phyloP scores from a whole-genome alignment of 345 rosid species.

The Populus ilicifolia region DNA sequence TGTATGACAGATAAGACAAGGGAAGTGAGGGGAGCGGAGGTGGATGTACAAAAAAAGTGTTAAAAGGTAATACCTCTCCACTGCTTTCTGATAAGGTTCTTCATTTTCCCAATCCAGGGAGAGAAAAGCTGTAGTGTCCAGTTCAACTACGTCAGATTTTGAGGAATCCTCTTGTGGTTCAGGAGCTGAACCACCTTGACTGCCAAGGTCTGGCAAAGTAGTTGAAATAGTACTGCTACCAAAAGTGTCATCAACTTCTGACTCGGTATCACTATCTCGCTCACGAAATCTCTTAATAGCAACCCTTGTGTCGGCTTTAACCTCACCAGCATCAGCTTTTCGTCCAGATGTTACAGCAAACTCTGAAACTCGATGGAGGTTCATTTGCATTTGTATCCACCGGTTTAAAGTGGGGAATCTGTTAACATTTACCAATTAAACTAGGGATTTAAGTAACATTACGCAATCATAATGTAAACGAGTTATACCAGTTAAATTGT shows the following conservation, averaged over 20 bases:
- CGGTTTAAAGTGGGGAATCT: conserved; percentile 94
- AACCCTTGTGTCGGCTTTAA: conserved; percentile 51
- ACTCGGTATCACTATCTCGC: conserved; percentile 66
- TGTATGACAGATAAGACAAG: not conserved
- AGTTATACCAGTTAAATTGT: conserved; percentile 7
- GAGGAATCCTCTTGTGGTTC: conserved; percentile 34
- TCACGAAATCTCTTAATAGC: conserved; percentile 76
- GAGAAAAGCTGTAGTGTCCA: conserved; percentile 66
- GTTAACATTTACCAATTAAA: conserved; percentile 14
- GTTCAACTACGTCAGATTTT: conserved; percentile 42
- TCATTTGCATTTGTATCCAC: conserved; percentile 97
- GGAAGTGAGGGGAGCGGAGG: not conserved
- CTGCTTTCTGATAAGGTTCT: conserved; percentile 85
- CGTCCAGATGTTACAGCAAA: conserved; percentile 70
- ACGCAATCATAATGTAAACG: conserved; percentile 10
- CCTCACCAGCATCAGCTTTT: conserved; percentile 43
- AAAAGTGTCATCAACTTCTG: conserved; percentile 61
- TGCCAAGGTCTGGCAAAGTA: conserved; percentile 38
- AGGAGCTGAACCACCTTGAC: conserved; percentile 40
- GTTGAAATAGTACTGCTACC: conserved; percentile 38
- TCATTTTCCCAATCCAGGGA: conserved; percentile 94
- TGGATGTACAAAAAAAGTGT: not conserved
- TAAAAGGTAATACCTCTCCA: conserved; percentile 51
- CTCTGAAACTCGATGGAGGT: conserved; percentile 93
- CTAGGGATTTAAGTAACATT: conserved; percentile 17